phyloP scores from a whole-genome alignment of 1,284 basidiomycete genomes.

The Microbotryum intermedium region DNA sequence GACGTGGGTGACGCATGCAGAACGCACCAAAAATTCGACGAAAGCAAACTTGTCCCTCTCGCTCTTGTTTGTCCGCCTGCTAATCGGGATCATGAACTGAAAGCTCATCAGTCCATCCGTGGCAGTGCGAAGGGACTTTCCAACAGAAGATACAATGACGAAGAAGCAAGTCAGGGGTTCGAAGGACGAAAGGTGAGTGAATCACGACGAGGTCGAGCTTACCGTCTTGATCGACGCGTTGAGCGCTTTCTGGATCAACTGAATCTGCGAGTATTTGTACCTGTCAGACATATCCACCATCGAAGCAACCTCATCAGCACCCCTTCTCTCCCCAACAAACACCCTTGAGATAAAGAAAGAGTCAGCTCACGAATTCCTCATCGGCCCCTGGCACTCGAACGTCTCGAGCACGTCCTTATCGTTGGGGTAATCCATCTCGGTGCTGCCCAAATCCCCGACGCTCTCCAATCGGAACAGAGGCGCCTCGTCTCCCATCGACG shows the following conservation, averaged over 20 bases:
- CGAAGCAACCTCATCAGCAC: not conserved
- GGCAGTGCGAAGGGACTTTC: slow-evolving; percentile 64
- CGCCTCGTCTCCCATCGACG: slow-evolving; percentile 36
- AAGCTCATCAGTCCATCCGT: slow-evolving; percentile 66
- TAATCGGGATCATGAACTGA: slow-evolving; percentile 70
- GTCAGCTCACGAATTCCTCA: slow-evolving; percentile 60
- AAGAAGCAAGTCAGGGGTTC: not conserved
- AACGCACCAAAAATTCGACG: slow-evolving; percentile 31
- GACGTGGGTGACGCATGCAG: not conserved
- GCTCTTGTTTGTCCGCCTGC: not conserved
- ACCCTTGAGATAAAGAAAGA: not conserved
- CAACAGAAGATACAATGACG: not conserved
- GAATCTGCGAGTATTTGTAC: slow-evolving; percentile 68
- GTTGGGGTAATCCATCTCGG: slow-evolving; percentile 90
- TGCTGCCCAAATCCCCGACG: slow-evolving; percentile 67
- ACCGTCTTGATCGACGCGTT: slow-evolving; percentile 67
- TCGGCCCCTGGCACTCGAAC: slow-evolving; percentile 61
- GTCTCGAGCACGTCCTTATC: slow-evolving; percentile 79
- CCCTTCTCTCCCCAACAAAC: no score
- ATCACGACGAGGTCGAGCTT: not conserved
- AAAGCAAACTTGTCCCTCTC: slow-evolving; percentile 20
- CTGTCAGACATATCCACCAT: slow-evolving; percentile 42
- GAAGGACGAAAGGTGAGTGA: no score
- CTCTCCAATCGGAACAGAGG: slow-evolving; percentile 68
- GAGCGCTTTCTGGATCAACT: slow-evolving; percentile 60